Percentiles rank a stretch among this genome's conserved stretches.
Conservation (phyloP, 2,329 filamentous ascomycete genomes). For the Diaporthe helianthi region DNA sequence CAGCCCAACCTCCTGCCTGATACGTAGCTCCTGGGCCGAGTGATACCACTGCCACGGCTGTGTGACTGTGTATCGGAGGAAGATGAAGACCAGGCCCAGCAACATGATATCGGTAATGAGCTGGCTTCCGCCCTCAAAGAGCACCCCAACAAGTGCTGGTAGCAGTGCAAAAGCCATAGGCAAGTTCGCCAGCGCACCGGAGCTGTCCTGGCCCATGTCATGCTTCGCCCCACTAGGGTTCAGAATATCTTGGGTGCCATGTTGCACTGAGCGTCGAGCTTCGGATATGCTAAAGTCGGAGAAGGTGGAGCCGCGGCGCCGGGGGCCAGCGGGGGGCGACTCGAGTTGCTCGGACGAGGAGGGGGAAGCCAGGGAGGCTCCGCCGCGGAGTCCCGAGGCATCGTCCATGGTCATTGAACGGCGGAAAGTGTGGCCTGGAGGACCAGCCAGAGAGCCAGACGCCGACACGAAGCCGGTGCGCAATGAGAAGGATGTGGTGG, state of each 20-base stretch:
- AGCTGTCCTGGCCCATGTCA: slow-evolving; percentile 56
- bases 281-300: slow-evolving; percentile 78
- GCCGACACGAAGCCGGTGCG: slow-evolving; percentile 5
- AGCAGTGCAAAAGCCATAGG: slow-evolving; percentile 84
- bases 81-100: slow-evolving; percentile 79
- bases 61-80: slow-evolving; percentile 91
- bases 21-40: slow-evolving; percentile 69
- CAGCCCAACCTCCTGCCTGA: slow-evolving; percentile 54
- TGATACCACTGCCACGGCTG: slow-evolving; percentile 88
- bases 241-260: slow-evolving; percentile 72
- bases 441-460: slow-evolving; percentile 32
- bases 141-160: slow-evolving; percentile 81
- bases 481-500: slow-evolving; percentile 23
- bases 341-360: slow-evolving; percentile 39
- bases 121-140: slow-evolving; percentile 84
- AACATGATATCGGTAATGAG: slow-evolving; percentile 87
- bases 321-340: slow-evolving; percentile 43
- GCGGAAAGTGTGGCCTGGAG: slow-evolving; percentile 49
- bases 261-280: slow-evolving; percentile 68
- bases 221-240: slow-evolving; percentile 53
- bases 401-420: slow-evolving; percentile 52
- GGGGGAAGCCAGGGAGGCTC: slow-evolving; percentile 34
- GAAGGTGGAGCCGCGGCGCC: slow-evolving; percentile 77
- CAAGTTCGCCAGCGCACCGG: slow-evolving; percentile 74
- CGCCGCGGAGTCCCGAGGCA: slow-evolving; percentile 38